phyloP scores from a whole-genome alignment of 2,329 filamentous ascomycete genomes.

The Akanthomyces lecanii region DNA sequence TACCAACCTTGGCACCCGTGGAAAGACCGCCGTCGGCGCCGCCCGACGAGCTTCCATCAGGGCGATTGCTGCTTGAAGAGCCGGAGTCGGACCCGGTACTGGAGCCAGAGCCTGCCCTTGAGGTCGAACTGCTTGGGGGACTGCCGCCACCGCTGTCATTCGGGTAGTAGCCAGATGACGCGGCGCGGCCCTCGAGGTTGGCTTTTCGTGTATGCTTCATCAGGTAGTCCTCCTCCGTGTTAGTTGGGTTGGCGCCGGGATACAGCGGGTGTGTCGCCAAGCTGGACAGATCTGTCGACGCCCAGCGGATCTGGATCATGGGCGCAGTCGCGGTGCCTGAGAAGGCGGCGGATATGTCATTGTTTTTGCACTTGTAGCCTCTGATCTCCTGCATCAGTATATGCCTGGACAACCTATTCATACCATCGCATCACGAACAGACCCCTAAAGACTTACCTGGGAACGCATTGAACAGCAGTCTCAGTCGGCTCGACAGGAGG shows the following conservation, averaged over 20 bases:
- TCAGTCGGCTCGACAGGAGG: constrained; percentile 16
- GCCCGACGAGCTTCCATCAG: not conserved
- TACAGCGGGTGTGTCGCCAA: constrained; percentile 14
- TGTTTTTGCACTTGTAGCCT: constrained; percentile 12
- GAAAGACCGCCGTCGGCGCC: not conserved
- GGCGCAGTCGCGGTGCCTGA: constrained; percentile 12
- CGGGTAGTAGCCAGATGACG: not conserved
- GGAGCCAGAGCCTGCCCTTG: not conserved
- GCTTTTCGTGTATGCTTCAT: not conserved
- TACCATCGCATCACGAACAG: too few species aligned
- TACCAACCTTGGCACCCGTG: not conserved
- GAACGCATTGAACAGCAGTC: constrained; percentile 17
- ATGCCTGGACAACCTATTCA: too few species aligned
- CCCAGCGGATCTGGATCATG: constrained; percentile 18
- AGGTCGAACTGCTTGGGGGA: not conserved
- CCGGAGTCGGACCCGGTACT: not conserved
- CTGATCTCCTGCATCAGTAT: not conserved
- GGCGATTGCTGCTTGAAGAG: not conserved
- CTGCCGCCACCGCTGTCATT: not conserved
- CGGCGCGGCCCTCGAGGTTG: not conserved
- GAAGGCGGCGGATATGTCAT: constrained; percentile 11
- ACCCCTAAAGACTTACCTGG: not conserved
- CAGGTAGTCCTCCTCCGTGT: constrained; percentile 10
- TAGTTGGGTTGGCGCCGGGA: constrained; percentile 14
- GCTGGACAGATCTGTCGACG: constrained; percentile 11